A percentile compares a stretch with the other conserved stretches of the same genome.
Evolutionary conservation across 345 rosid species (phyloP).

Genomic region (Excoecaria agallocha): DNA sequence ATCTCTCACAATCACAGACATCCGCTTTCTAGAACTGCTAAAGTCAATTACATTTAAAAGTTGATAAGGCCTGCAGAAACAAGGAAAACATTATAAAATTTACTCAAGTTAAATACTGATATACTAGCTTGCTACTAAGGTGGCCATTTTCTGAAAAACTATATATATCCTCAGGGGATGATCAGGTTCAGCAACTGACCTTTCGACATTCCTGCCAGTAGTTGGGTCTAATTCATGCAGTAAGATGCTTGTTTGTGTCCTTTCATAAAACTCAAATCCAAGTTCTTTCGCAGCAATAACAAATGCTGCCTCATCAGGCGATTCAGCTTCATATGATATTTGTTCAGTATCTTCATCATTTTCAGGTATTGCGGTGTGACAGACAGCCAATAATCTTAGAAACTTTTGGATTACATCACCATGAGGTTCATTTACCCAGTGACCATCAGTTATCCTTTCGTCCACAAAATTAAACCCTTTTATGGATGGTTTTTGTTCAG

Average conservation of each 20-base stretch:
- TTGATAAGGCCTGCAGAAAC: slow-evolving; percentile 59
- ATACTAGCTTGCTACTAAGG: background rate
- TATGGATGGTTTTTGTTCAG: slow-evolving; percentile 41
- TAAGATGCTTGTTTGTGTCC: slow-evolving; percentile 70
- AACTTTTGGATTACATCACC: slow-evolving; percentile 63
- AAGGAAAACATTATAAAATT: background rate
- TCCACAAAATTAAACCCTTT: slow-evolving; percentile 84
- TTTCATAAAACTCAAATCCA: slow-evolving; percentile 81
- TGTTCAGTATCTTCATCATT: slow-evolving; percentile 68
- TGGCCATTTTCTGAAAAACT: background rate
- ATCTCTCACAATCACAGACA: slow-evolving; percentile 80
- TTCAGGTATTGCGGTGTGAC: slow-evolving; percentile 95
- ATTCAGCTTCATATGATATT: slow-evolving; percentile 85
- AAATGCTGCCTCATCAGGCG: slow-evolving; percentile 97
- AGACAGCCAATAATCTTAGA: slow-evolving; percentile 64
- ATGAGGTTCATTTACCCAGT: slow-evolving; percentile 59
- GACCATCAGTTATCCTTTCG: slow-evolving; percentile 71
- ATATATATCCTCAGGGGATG: background rate
- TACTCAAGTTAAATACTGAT: background rate
- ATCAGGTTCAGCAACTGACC: slow-evolving; percentile 38
- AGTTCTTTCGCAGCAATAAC: slow-evolving; percentile 90
- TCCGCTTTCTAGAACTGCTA: slow-evolving; percentile 73
- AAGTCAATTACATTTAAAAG: slow-evolving; percentile 76
- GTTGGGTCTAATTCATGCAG: slow-evolving; percentile 62
- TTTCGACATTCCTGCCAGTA: slow-evolving; percentile 48